Conservation (phyloP, 2,329 filamentous ascomycete species). For the Setomelanomma holmii region DNA sequence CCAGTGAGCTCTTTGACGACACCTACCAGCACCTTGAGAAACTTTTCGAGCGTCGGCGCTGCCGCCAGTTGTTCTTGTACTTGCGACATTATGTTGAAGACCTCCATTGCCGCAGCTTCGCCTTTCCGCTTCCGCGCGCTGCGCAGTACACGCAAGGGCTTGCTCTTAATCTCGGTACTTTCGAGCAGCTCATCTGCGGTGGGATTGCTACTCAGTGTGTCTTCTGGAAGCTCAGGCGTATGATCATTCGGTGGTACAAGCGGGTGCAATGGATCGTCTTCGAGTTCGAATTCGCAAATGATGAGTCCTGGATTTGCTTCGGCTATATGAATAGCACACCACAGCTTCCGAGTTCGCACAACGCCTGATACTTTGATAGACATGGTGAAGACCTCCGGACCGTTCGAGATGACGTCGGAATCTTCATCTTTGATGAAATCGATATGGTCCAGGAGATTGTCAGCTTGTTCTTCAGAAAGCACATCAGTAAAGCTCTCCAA, state of each 20-base stretch:
- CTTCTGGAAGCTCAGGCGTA: constrained; percentile 70
- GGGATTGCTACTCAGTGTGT: constrained; percentile 76
- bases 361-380: constrained; percentile 67
- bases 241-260: constrained; percentile 66
- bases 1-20: constrained; percentile 89
- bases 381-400: constrained; percentile 85
- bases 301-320: constrained; percentile 69
- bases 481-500: constrained; percentile 83
- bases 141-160: constrained; percentile 76
- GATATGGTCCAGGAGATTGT: constrained; percentile 83
- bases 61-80: constrained; percentile 85
- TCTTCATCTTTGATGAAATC: constrained; percentile 88
- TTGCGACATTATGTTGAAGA: constrained; percentile 91
- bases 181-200: constrained; percentile 76
- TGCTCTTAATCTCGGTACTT: constrained; percentile 77
- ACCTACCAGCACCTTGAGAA: constrained; percentile 82
- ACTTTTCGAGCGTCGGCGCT: constrained; percentile 72
- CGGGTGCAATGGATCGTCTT: constrained; percentile 75
- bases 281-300: constrained; percentile 87
- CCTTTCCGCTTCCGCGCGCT: constrained; percentile 77
- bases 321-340: constrained; percentile 86
- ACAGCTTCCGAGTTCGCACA: constrained; percentile 70
- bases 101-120: constrained; percentile 84
- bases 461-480: constrained; percentile 80
- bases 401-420: constrained; percentile 74